These are phyloP conservation scores for Vaccinium myrtillus DNA, from an alignment of 148 eudicot species.

Conservation along the genomic window DNA sequence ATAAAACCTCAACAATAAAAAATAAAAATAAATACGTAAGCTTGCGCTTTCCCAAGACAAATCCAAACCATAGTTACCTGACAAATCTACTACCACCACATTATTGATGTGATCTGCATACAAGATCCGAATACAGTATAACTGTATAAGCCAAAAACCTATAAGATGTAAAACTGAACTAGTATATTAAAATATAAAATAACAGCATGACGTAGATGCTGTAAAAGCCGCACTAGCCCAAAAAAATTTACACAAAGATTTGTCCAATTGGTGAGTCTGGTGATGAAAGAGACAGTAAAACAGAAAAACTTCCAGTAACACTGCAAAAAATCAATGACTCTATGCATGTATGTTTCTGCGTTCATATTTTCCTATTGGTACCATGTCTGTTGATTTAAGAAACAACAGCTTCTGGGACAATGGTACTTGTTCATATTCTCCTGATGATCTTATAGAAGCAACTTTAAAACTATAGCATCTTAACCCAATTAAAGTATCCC, in stretches of 20 bases:
- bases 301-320: background rate
- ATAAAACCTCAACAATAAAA: too few species aligned
- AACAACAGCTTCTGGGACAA: background rate
- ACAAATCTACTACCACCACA: background rate
- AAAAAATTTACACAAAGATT: background rate
- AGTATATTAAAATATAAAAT: too few species aligned
- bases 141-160: too few species aligned
- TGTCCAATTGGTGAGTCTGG: background rate
- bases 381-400: background rate
- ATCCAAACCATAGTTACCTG: background rate
- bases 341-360: background rate
- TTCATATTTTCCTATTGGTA: too few species aligned
- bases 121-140: background rate
- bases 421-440: background rate
- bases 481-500: background rate
- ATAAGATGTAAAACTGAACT: background rate
- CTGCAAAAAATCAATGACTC: background rate
- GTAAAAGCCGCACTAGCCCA: background rate
- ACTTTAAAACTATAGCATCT: background rate
- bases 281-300: background rate
- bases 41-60: background rate
- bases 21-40: too few species aligned
- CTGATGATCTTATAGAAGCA: background rate
- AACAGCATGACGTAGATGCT: background rate
- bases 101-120: background rate